Evolutionary conservation across 2,329 filamentous ascomycete genomes (phyloP).

Genomic region (Talaromyces sp.): DNA sequence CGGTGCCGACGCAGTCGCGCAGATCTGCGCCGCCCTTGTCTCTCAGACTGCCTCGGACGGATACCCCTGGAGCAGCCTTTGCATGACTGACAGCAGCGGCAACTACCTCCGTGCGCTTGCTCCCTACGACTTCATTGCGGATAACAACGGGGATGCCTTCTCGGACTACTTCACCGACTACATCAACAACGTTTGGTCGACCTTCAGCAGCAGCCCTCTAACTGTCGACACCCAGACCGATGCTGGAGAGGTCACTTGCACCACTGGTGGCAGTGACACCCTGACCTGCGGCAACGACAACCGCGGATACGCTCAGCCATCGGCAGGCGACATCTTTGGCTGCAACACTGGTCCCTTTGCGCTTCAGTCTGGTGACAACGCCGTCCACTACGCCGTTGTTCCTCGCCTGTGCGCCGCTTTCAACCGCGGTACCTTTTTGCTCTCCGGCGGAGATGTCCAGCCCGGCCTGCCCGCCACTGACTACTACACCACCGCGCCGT

Average conservation of each 20-base stretch:
- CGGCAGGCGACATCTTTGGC: conserved; percentile 46
- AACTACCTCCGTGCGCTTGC: conserved; percentile 49
- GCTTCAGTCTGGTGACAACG: conserved; percentile 32
- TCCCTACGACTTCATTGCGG: conserved; percentile 46
- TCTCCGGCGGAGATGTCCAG: conserved; percentile 45
- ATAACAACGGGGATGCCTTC: conserved; percentile 45
- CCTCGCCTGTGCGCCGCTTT: conserved; percentile 50
- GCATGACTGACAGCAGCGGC: conserved; percentile 37
- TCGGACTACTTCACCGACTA: conserved; percentile 48
- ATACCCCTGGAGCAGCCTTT: conserved; percentile 50
- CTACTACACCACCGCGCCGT: conserved; percentile 45
- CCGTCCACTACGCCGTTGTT: conserved; percentile 40
- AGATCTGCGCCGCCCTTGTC: conserved; percentile 43
- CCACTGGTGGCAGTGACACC: conserved; percentile 30
- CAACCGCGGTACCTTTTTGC: conserved; percentile 42
- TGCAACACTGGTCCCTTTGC: conserved; percentile 48
- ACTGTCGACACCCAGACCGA: conserved; percentile 53
- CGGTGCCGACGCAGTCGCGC: conserved; percentile 43
- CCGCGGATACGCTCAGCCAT: conserved; percentile 41
- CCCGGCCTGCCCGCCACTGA: conserved; percentile 30
- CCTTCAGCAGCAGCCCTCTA: conserved; percentile 44
- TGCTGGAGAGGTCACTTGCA: conserved; percentile 48
- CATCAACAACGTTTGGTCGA: conserved; percentile 50
- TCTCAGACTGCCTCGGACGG: conserved; percentile 45
- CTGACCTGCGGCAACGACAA: conserved; percentile 42